Evolutionary conservation across 495 filamentous ascomycete genomes (phyloP).

Genomic region (Cenococcum geophilum): DNA sequence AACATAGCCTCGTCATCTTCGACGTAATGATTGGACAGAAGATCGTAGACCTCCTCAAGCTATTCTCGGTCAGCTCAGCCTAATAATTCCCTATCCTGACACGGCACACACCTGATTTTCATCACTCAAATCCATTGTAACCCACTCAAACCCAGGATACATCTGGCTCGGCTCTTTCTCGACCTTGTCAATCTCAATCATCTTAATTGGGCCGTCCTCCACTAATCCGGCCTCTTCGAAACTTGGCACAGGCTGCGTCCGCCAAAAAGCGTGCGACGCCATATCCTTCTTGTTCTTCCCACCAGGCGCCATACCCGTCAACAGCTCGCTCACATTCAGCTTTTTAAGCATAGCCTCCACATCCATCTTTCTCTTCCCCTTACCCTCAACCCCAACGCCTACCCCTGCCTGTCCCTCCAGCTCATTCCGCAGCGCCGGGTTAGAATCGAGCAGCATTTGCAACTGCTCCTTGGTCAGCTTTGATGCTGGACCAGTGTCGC

Average conservation of each 20-base stretch:
- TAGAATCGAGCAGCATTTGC: conserved; percentile 48
- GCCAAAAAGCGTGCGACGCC: conserved; percentile 96
- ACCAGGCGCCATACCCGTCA: conserved; percentile 68
- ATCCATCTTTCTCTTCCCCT: conserved; percentile 35
- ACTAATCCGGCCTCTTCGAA: conserved; percentile 44
- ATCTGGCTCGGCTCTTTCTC: conserved; percentile 59
- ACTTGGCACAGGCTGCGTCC: conserved; percentile 87
- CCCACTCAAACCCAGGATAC: conserved; percentile 84
- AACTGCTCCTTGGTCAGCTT: conserved; percentile 35
- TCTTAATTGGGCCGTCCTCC: conserved; percentile 58
- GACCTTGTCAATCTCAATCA: conserved; percentile 68
- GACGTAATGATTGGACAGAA: conserved; percentile 88
- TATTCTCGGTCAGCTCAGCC: conserved; percentile 2
- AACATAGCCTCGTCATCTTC: conserved; percentile 97
- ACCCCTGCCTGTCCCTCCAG: conserved; percentile 35
- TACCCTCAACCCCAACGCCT: conserved; percentile 35
- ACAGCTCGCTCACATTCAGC: conserved; percentile 67
- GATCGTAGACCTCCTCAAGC: conserved; percentile 77
- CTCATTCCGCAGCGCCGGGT: conserved; percentile 57
- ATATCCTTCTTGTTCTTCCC: conserved; percentile 93
- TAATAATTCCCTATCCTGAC: neutral
- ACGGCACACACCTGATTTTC: conserved; percentile 44
- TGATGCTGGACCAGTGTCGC: conserved; percentile 10
- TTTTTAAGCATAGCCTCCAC: conserved; percentile 61
- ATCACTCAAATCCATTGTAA: conserved; percentile 76